Evolutionary conservation across 2,329 filamentous ascomycete species (phyloP).

Genomic region (Tolypocladium paradoxum): DNA sequence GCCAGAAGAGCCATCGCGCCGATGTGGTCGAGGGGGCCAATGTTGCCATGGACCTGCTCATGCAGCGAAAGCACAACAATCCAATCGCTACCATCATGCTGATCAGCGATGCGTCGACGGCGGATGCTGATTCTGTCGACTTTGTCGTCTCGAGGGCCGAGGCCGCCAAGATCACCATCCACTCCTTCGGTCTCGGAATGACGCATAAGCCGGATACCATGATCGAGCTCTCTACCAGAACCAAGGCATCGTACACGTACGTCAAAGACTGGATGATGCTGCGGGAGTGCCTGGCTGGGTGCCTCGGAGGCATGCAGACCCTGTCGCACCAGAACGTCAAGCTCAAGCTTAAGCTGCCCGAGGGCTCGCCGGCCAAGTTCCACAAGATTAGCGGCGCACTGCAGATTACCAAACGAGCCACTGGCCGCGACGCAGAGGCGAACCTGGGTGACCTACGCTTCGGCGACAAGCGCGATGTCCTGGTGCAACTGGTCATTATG

Average conservation of each 20-base stretch:
- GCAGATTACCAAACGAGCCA: slow-evolving; percentile 92
- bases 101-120: slow-evolving; percentile 94
- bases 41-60: slow-evolving; percentile 94
- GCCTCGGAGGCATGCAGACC: slow-evolving; percentile 81
- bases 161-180: slow-evolving; percentile 92
- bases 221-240: slow-evolving; percentile 91
- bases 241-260: slow-evolving; percentile 94
- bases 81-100: slow-evolving; percentile 90
- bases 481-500: slow-evolving; percentile 87
- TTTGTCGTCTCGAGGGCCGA: slow-evolving; percentile 96
- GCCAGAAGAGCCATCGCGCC: slow-evolving; percentile 90
- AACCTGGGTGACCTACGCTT: slow-evolving; percentile 86
- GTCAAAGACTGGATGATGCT: slow-evolving; percentile 99
- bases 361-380: slow-evolving; percentile 95
- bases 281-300: slow-evolving; percentile 88
- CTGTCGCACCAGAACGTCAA: slow-evolving; percentile 98
- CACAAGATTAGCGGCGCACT: slow-evolving; percentile 96
- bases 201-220: slow-evolving; percentile 98
- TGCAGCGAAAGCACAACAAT: slow-evolving; percentile 95
- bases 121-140: slow-evolving; percentile 89
- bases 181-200: slow-evolving; percentile 91
- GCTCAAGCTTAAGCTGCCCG: slow-evolving; percentile 83
- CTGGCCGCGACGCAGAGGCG: slow-evolving; percentile 87
- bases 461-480: slow-evolving; percentile 85
- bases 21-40: slow-evolving; percentile 97